These are phyloP conservation scores for Ophiobolus disseminans DNA, from an alignment of 2,329 filamentous ascomycete species.

Conservation along the genomic window DNA sequence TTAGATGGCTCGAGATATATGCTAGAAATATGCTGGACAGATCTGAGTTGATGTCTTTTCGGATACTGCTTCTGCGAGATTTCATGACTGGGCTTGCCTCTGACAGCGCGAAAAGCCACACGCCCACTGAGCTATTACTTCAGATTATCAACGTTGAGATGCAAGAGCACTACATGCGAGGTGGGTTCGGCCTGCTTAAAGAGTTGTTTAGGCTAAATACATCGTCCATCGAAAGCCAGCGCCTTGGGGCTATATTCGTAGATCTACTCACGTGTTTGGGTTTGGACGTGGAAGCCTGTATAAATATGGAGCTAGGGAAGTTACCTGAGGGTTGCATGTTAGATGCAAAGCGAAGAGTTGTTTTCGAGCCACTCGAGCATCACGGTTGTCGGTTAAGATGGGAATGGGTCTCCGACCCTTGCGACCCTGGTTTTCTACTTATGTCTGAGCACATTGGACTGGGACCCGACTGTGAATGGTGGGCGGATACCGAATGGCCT, in stretches of 20 bases:
- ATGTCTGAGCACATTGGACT: conserved; percentile 9
- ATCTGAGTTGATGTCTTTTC: too few relatives aligned
- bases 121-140: too few relatives aligned
- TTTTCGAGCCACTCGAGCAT: background rate
- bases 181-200: too few relatives aligned
- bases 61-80: too few relatives aligned
- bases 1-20: too few relatives aligned
- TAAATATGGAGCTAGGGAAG: background rate
- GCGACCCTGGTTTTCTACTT: conserved; percentile 5
- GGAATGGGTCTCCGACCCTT: conserved; percentile 2
- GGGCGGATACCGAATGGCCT: background rate
- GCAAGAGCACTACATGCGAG: too few relatives aligned
- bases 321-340: too few relatives aligned
- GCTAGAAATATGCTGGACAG: too few relatives aligned
- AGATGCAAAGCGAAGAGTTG: background rate
- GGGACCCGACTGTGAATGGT: background rate
- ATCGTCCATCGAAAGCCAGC: background rate
- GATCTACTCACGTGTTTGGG: background rate
- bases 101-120: too few relatives aligned
- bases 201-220: too few relatives aligned
- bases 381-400: conserved; percentile 7
- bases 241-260: background rate
- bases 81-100: too few relatives aligned
- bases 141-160: too few relatives aligned
- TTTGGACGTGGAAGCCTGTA: conserved; percentile 3